Base-by-base conservation (phyloP, 805 yeast genomes). In the Candida nemodendra region DNA sequence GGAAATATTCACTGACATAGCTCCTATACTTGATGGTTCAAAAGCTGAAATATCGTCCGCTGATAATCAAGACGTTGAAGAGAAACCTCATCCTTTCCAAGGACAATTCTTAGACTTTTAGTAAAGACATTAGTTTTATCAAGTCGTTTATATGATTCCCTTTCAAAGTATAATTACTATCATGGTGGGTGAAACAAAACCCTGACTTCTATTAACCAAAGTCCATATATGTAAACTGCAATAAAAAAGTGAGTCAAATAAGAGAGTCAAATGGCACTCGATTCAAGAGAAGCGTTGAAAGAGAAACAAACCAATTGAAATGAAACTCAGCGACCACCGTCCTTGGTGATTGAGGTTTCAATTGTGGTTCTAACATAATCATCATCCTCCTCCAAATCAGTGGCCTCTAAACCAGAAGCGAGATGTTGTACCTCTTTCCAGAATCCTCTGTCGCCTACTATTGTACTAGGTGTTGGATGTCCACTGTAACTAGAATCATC, bases 341-440 rank as follows among this genome's bases (percentile, higher is more conserved):
- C n/a, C n/a, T n/a, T n/a, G n/a, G 12, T 27, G 35, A 45, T 33
- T 2, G 45, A 36, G 21, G 47, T 48, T 30, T 47, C 51, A 29
- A 50, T 44, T 15, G 49, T 43, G 4, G 48, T 44, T 8, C 39
- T 45, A 8, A 50, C 42, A 19, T 32, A 40, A 16, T 39, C 43
- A 3, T 44, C 50, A 28, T 28, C 38, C 2, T 39, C 49, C 11
- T 43, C 52, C 18, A 53, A 30, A 31, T 51, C 57, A 22, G 47
- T 19, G 5, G 55, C 49, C 15, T 57, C 52, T 13, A 61, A 44
- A 4, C 57, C 62, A 13, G 48, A 48, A 2, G 64, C 56, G 18
- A 59, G 50, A 38, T 53, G 35, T 25, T 54, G 59, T 18, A 61
- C 55, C 39, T 61, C 63, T 22, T 50, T 51, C 64, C 65, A 57